Base-by-base conservation (phyloP, 2,329 filamentous ascomycete species). In the Cercospora janseana region DNA sequence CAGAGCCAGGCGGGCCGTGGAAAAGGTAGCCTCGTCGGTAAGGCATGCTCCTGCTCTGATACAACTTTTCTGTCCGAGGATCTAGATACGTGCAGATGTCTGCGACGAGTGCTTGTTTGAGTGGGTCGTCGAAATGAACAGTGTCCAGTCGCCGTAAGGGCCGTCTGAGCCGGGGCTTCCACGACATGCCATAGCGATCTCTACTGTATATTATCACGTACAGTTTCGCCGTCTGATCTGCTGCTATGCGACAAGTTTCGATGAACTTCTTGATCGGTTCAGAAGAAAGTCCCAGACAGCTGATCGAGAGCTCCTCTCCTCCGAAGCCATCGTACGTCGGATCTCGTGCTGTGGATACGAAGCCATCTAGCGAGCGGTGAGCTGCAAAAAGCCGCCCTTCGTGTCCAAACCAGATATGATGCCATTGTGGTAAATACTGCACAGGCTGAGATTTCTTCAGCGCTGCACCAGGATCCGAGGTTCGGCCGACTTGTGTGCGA, bases 11-110 rank as follows among this genome's bases (percentile, higher is more conserved):
- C 0, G 87, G 87, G 0, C 88, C 88, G 57, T 89, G 75, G 5
- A 93, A 79, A 0, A 93, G 77, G 60, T 92, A 93, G 0, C 88
- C 89, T 4, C 88, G 78, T 10, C 88, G 80, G 65, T 93, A 92
- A 0, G 89, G 88, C 37, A 94, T 91, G 1, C 88, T 88, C 6
- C 88, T 80, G 60, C 88, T 86, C 1, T 83, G 76, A 63, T 95
- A 94, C 86, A 87, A 92, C 12, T 82, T 76, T 1, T 80, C 79
- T 0, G 83, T 87, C 0, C 75, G 72, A 0, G 86, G 84, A 42
- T 87, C 80, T 0, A 91, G 74, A 55, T 88, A 91, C 56, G 88
- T 86, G 57, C 86, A 85, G 54, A 91, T 82, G 60, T 91, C 87
- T 26, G 72, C 72, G 6, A 90, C 69, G 1, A 90, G 72, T 10